Base-by-base conservation (phyloP, 83 land plant genomes). In the Picea abies region DNA sequence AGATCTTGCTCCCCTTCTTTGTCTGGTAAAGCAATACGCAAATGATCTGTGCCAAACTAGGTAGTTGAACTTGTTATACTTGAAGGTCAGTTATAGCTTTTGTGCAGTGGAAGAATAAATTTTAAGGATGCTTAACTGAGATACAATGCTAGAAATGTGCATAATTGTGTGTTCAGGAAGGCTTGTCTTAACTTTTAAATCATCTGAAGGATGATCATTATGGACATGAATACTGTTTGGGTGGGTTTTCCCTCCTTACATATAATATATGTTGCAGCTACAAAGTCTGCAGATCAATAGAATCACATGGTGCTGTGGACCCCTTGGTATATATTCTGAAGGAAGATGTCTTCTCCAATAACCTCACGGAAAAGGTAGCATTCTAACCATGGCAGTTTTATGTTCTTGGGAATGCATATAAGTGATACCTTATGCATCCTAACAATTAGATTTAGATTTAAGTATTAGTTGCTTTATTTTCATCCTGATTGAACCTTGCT, bases 251-350 rank as follows among this genome's bases (percentile, higher is more conserved):
- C 56, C 56, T 52, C 12, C 56, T 52, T 52, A 52, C 12, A 52
- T 52, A 10, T 52, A 10, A 52, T 52, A 52, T 66, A 58, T 22
- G 29, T 25, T 86, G 68, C 89, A 95, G 98, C 85, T 60, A 79
- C 80, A 82, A 84, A 49, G 95, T 96, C 65, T 85, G 94, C 83
- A 86, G 81, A 71, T 32, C 81, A 37, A 87, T 96, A 63, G 91
- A 93, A 88, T 89, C 90, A 47, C 93, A 86, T 86, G 96, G 90
- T 73, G 92, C 86, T n/a, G 25, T 92, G 25, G 73, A 79, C 79
- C 91, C 92, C 56, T 85, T 96, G 44, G 81, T 92, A 52, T 83
- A 76, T 68, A 86, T 90, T 61, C 80, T 96, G 17, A 88, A 90
- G 82, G 79, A 86, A 41, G 26, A 80, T 25, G 80, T 81, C 19